Percentiles rank a stretch among this genome's conserved stretches.
Conservation (phyloP, 257 asterid genomes). For the Perilla frutescens region DNA sequence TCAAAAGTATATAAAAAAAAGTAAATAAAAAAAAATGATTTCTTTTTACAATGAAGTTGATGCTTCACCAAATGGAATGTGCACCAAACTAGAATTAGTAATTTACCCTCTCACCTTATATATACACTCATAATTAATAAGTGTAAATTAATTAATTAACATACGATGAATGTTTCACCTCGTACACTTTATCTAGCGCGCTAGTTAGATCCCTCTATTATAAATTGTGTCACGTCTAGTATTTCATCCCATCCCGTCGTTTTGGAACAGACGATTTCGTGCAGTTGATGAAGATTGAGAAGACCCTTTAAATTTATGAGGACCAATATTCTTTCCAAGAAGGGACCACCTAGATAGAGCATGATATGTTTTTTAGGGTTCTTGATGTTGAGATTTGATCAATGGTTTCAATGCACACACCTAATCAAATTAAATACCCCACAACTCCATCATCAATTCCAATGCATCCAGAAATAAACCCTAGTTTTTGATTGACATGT, state of each 20-base stretch:
- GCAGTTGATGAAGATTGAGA: not conserved
- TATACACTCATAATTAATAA: not conserved
- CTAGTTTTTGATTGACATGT: slow-evolving; percentile 35
- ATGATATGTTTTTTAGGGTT: slow-evolving; percentile 36
- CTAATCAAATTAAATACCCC: slow-evolving; percentile 44
- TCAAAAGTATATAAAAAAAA: too few species aligned
- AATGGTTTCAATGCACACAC: slow-evolving; percentile 46
- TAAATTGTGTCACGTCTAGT: not conserved
- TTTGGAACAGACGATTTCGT: not conserved
- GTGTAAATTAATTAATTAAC: not conserved
- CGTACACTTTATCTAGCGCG: too few species aligned
- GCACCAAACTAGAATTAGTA: not conserved
- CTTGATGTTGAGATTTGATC: slow-evolving; percentile 45
- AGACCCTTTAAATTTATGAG: not conserved
- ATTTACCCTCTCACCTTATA: not conserved
- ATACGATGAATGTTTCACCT: not conserved
- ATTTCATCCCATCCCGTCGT: not conserved
- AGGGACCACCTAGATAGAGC: slow-evolving; percentile 44
- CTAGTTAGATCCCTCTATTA: not conserved
- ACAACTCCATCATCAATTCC: slow-evolving; percentile 31
- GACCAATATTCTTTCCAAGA: slow-evolving; percentile 43
- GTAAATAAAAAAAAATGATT: not conserved
- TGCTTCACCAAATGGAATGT: not conserved
- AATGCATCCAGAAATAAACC: slow-evolving; percentile 1
- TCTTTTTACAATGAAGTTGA: not conserved